phyloP scores from a whole-genome alignment of 768 basidiomycete species.

The Boletus vinaceobasis region DNA sequence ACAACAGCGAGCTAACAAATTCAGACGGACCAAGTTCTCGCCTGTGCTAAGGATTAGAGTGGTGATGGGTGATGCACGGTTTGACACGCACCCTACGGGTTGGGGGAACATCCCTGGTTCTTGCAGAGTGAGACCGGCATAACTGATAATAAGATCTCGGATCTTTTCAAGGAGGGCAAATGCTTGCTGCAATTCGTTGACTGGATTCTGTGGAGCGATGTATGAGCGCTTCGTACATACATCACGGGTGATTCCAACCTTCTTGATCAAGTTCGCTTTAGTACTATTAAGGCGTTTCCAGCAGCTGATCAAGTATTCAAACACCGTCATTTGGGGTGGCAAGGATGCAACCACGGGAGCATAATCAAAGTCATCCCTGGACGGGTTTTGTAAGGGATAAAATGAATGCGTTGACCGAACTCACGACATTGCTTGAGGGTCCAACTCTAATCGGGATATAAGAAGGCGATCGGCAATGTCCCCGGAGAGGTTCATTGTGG shows the following conservation, averaged over 20 bases:
- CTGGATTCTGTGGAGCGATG: constrained; percentile 42
- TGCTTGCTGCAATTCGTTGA: constrained; percentile 57
- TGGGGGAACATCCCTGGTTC: constrained; percentile 96
- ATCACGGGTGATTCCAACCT: constrained; percentile 37
- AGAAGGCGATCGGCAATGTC: constrained; percentile 75
- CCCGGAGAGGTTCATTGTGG: constrained; percentile 43
- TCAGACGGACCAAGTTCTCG: constrained; percentile 75
- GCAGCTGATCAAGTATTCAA: constrained; percentile 86
- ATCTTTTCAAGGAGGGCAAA: constrained; percentile 65
- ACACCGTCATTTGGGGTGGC: constrained; percentile 72
- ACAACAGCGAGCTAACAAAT: constrained; percentile 77
- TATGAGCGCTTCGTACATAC: constrained; percentile 35
- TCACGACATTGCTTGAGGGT: constrained; percentile 69
- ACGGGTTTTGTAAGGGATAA: background rate
- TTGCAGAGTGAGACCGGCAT: constrained; percentile 84
- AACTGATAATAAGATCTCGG: constrained; percentile 81
- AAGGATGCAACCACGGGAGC: constrained; percentile 71
- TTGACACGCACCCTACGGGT: constrained; percentile 58
- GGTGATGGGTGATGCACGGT: background rate
- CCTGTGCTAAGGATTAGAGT: constrained; percentile 34
- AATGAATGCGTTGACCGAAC: constrained; percentile 26
- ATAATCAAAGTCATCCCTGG: constrained; percentile 73
- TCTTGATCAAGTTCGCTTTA: constrained; percentile 55
- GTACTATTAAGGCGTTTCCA: constrained; percentile 83
- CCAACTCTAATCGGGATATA: constrained; percentile 79